Evolutionary conservation across 768 basidiomycete species (phyloP), one percentile per base, ranked within the genome.

Genomic region (Atractiella rhizophila): DNA sequence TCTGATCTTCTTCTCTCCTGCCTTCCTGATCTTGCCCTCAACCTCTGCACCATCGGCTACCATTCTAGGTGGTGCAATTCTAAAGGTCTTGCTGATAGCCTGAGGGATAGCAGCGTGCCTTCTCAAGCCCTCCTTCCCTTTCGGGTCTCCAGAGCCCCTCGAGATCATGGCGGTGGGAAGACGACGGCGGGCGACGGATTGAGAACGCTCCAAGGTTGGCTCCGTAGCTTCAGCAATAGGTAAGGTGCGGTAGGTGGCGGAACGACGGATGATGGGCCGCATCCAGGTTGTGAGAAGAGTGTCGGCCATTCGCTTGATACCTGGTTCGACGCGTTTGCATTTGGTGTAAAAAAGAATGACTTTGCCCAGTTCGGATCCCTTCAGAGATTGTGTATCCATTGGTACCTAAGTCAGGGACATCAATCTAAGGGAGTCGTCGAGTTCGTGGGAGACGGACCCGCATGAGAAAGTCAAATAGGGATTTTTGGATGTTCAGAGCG

Each of bases 261-360:
- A 76, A 21, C 80, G 73, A 52, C 83, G 81, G 62, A 86, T 76
- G 59, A 88, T 85, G 0, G 83, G 83, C 5, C 83, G 68, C 24
- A 78, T 79, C 83, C 83, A 88, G 37, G 32, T 26, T 27, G 42
- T 75, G 29, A 96, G 73, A 44, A 98, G 76, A 36, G 76, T 71
- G 46, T 74, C 69, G 9, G 88, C 86, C 31, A 71, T 69, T 39
- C 79, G 73, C n/a, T 64, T 60, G 41, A 98, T 74, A 39, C 76
- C 72, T 0, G 76, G 67, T 4, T 75, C 74, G 35, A 83, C 82
- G 33, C 82, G 76, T 57, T 76, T 81, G 66, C 76, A 80, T 55
- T 85, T 85, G 19, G 85, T 88, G 65, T 98, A 98, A 62, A 96
- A 96, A 23, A 88, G 63, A 28, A 96, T 65, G 50, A 96, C 68